Evolutionary conservation across 2,329 filamentous ascomycete genomes (phyloP), one percentile per base, ranked within the genome.

Genomic region (Neonectria ditissima): DNA sequence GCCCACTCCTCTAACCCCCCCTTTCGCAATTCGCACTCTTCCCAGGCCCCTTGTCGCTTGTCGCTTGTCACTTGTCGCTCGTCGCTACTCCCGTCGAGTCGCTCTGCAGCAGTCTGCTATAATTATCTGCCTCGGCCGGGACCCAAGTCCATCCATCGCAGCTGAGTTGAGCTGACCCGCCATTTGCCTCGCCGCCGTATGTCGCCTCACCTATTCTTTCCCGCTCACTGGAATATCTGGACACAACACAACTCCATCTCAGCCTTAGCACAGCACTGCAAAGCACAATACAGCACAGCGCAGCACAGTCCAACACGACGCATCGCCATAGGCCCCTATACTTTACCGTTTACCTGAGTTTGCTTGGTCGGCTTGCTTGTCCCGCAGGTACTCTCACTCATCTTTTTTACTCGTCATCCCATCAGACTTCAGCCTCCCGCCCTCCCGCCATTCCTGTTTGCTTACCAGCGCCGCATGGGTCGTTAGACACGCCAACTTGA

Each of bases 401-500:
- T 57, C 51, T 65, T 66, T 61, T 69, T 54, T 61, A 43, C 51
- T 54, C 51, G 53, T 56, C 48, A 51, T 45, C 39, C 60, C 37
- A 14, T 63, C 65, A 60, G 59, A 45, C 37, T n/a, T 63, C 65
- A 60, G 57, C 54, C 60, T 59, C 51, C 41, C 47, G 56, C 65
- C 59, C 50, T 59, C 41, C 58, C 65, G 65, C 58, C 67, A 37
- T 55, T 65, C 63, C 60, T 59, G 55, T 59, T 68, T 72, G 69
- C 71, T 73, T 73, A 73, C 71, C 70, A 70, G 65, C 61, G 56
- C 59, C 65, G 47, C 54, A 71, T 76, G 75, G 71, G 73, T 71
- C 69, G 69, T 70, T 69, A 75, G 73, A 68, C 68, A 73, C 63
- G 59, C 62, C 65, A 68, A 63, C 55, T 71, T 69, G 50, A 87